Base-by-base conservation (phyloP, 306 rosid genomes). In the Casuarina equisetifolia region DNA sequence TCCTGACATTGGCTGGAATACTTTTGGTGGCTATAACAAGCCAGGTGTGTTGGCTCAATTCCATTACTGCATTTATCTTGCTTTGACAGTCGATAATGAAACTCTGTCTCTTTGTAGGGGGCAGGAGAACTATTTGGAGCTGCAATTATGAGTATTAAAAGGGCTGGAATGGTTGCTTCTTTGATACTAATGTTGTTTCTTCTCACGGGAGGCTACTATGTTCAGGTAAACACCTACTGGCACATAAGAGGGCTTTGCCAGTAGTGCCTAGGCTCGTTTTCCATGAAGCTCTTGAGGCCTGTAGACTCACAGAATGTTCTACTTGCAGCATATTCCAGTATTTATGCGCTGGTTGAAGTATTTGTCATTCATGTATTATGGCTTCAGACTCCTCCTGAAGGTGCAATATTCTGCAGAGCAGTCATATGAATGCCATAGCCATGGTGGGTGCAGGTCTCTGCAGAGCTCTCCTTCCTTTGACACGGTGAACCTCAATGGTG, bases 91-190 rank as follows among this genome's bases (percentile, higher is more conserved):
- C 45, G 25, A 25, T 25, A 79, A 59, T 68, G 16, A 64, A 46
- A 35, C 46, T 38, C 4, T 50, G 48, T 70, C 12, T 72, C 51
- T 73, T 44, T 17, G 62, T 32, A 92, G 98, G 97, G 98, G 3
- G 98, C 97, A 20, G 98, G 98, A 75, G 98, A 95, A 76, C 71
- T 92, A 5, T 91, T 95, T 85, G 98, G 98, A 85, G 97, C 97
- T 44, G 86, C 97, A 19, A 84, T 91, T 74, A 79, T 95, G 90
- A 92, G 97, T 78, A 85, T 89, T 40, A 86, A 83, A 88, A 90
- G 96, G 75, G 90, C 96, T 61, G 98, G 97, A 2, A 85, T 86
- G 82, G 88, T 85, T 78, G 97, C 98, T 61, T 86, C 98, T 74
- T 77, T 95, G 87, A 75, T 92, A 70, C 89, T 95, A 11, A 92